Evolutionary conservation across 345 rosid genomes (phyloP), one percentile per base, ranked within the genome.

Genomic region (Aegle marmelos): DNA sequence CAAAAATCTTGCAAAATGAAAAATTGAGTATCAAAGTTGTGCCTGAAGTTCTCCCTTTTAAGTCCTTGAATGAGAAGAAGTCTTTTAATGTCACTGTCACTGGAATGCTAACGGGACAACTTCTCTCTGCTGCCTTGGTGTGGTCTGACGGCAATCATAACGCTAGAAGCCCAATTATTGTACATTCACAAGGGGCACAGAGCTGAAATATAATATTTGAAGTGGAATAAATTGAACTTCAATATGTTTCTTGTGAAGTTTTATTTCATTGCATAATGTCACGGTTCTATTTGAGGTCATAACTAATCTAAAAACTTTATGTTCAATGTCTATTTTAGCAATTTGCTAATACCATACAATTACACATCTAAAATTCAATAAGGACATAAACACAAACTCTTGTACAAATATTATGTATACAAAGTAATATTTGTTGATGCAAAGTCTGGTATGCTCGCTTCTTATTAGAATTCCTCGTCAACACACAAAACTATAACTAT

Each of bases 111-210:
- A 41, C 19, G 9, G 41, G 3, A 31, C 13, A 62, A 13, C 64
- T 77, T 67, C 48, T 69, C 30, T 84, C 87, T 19, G 77, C 68
- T 39, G 74, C 85, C 1, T 31, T 86, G 50, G 80, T 73, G 11
- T 86, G 89, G 87, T 86, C 82, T 70, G 87, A 84, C 61, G 87
- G 84, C 24, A 37, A 41, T 22, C 89, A 82, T 19, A 72, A 4
- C 24, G 82, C 83, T 14, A 81, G 87, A 75, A 86, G 56, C 30
- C 14, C 74, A 28, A 19, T 50, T 50, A 24, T 53, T 68, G n/a
- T 45, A 2, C 22, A 48, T 33, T 1, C 58, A 39, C 39, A 2
- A 19, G 22, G 22, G 56, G 56, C 19, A 50, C 19, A 50, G 17
- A 19, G 56, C 19, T 50, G 21, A 50, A 50, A 41, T 41, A 41